These are phyloP conservation scores for Mycosphaerella sp. DNA, from an alignment of 2,329 filamentous ascomycete species.

Conservation along the genomic window DNA sequence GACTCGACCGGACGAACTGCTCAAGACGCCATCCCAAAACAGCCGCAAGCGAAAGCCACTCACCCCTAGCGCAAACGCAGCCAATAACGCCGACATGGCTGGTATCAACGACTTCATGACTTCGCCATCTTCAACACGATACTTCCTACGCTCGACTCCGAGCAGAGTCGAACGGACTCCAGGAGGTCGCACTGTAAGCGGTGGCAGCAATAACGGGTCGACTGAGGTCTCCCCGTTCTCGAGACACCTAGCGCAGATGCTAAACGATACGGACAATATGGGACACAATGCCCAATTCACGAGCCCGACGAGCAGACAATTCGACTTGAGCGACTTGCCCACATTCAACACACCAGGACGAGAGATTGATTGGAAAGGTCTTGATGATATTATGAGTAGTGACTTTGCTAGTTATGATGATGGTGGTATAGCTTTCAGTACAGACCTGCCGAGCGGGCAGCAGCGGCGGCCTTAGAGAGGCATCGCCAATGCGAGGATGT, in stretches of 20 bases:
- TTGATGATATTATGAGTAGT: constrained; percentile 29
- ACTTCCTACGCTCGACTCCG: constrained; percentile 37
- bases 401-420: constrained; percentile 30
- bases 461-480: neutral
- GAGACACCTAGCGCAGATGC: constrained; percentile 57
- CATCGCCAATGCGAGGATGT: neutral
- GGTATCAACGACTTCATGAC: constrained; percentile 33
- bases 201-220: constrained; percentile 12
- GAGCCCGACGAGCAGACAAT: constrained; percentile 25
- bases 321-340: constrained; percentile 33
- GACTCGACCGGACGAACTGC: constrained; percentile 35
- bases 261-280: constrained; percentile 45
- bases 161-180: constrained; percentile 35
- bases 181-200: constrained; percentile 25
- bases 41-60: constrained; percentile 33
- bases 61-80: constrained; percentile 28
- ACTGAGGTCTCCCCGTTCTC: constrained; percentile 52
- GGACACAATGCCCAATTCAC: constrained; percentile 22
- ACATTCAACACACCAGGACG: constrained; percentile 30
- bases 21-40: constrained; percentile 43
- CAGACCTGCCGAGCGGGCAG: neutral
- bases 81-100: constrained; percentile 20
- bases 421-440: constrained; percentile 8
- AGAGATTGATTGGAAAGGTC: constrained; percentile 28
- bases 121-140: constrained; percentile 32